Evolutionary conservation across 2,329 filamentous ascomycete species (phyloP).

Genomic region (Fusarium lyarnte): DNA sequence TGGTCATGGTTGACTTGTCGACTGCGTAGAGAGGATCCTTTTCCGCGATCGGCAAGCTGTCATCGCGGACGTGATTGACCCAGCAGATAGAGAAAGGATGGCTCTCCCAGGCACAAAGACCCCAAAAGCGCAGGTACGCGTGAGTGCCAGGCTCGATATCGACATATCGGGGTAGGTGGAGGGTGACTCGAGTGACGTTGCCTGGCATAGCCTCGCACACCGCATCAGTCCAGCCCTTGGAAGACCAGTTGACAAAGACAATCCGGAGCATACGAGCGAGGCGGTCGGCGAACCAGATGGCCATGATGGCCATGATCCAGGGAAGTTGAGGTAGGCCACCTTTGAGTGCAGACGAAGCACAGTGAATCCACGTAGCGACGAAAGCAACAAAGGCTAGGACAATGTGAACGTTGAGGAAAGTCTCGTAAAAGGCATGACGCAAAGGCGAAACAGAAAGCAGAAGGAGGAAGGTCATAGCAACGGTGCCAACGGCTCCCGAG

Average conservation of each 20-base stretch:
- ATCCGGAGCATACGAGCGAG: conserved; percentile 70
- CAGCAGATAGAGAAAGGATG: conserved; percentile 85
- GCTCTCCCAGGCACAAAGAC: conserved; percentile 74
- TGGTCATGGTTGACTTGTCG: conserved; percentile 56
- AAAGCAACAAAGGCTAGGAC: conserved; percentile 75
- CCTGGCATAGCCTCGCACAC: conserved; percentile 74
- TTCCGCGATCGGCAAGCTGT: conserved; percentile 53
- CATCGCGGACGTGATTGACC: conserved; percentile 65
- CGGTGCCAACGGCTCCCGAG: conserved; percentile 69
- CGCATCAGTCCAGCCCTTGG: conserved; percentile 69
- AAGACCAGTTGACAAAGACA: conserved; percentile 72
- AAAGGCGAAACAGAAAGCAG: conserved; percentile 80
- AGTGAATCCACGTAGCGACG: conserved; percentile 81
- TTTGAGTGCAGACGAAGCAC: conserved; percentile 70
- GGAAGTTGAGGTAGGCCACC: conserved; percentile 76
- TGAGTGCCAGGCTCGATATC: conserved; percentile 76
- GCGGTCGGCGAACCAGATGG: conserved; percentile 82
- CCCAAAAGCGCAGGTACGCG: conserved; percentile 76
- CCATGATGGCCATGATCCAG: conserved; percentile 78
- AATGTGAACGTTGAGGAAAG: conserved; percentile 89
- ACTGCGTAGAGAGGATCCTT: conserved; percentile 52
- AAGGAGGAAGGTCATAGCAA: conserved; percentile 72
- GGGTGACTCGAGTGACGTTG: conserved; percentile 74
- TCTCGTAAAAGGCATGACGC: conserved; percentile 96
- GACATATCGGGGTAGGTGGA: conserved; percentile 74